Evolutionary conservation across 306 rosid species (phyloP).

Genomic region (Cucumis melo): DNA sequence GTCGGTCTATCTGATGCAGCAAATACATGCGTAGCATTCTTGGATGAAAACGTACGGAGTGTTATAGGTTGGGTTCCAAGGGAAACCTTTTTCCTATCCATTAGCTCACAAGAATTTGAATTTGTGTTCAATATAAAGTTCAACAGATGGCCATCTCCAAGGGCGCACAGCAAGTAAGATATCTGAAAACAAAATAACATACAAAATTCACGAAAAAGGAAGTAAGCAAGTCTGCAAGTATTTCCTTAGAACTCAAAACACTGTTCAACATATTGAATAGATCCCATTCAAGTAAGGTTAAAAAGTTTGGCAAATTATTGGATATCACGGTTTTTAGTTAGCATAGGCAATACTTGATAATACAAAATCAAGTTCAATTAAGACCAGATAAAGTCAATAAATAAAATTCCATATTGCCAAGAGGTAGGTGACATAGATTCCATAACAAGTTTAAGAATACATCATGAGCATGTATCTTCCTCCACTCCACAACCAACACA

Average conservation of each 20-base stretch:
- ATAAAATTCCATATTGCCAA: not conserved
- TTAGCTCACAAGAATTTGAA: slow-evolving; percentile 63
- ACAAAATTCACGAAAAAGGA: not conserved
- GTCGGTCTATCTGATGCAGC: slow-evolving; percentile 99
- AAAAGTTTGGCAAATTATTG: not conserved
- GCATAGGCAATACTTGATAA: not conserved
- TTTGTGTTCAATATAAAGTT: slow-evolving; percentile 70
- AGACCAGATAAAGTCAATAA: not conserved
- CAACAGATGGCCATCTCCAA: slow-evolving; percentile 94
- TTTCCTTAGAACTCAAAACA: not conserved
- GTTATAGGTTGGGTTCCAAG: slow-evolving; percentile 98
- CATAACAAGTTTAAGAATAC: not conserved
- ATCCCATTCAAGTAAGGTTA: not conserved
- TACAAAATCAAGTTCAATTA: slow-evolving; percentile 3
- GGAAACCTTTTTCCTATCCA: slow-evolving; percentile 91
- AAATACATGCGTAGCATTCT: slow-evolving; percentile 86
- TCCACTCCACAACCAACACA: not conserved
- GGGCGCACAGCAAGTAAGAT: slow-evolving; percentile 86
- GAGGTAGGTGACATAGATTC: not conserved
- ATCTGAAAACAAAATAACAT: slow-evolving; percentile 35
- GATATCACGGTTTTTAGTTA: not conserved
- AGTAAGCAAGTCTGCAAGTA: not conserved
- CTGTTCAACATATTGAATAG: not conserved
- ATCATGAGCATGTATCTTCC: not conserved
- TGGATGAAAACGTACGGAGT: slow-evolving; percentile 91